Evolutionary conservation across 345 rosid species (phyloP), one percentile per base, ranked within the genome.

Genomic region (Dovyalis caffra): DNA sequence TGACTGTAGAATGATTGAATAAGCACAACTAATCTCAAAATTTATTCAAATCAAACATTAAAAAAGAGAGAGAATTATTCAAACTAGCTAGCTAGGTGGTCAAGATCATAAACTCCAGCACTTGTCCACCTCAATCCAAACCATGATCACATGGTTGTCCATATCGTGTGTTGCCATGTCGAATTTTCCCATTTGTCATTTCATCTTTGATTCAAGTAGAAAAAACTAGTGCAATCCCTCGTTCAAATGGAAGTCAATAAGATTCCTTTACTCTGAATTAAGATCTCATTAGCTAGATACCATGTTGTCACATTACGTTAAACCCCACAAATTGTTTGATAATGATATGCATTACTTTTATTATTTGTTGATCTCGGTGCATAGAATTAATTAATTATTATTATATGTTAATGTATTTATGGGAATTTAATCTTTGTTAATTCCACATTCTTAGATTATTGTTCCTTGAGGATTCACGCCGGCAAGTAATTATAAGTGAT

Each of bases 191-290:
- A 60, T n/a, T 76, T 73, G 64, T 45, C 81, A 78, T 57, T 53
- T 49, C 72, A 76, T 73, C 32, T 61, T 63, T 45, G 67, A 51
- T 32, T 16, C 64, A 60, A 56, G 61, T 38, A 28, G 57, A 20
- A 32, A 64, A 14, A 15, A 28, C 7, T 6, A 43, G 23, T n/a
- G 15, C 51, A 45, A 25, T 53, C 45, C 82, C 63, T 77, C 72
- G 83, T 78, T 83, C 63, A 79, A 77, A 67, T 71, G 53, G 33
- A 80, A 73, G 85, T 79, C 85, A 79, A 80, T 38, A 65, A 78
- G 85, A 86, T 88, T 86, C 91, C 86, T 76, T 79, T 8, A 15
- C 69, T 66, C 72, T 66, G 74, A 72, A 69, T 69, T 47, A 73
- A 75, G 53, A 76, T 81, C 83, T 38, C 69, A 40, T 63, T 74